These are phyloP conservation scores for Cystoderma amianthinum DNA, from an alignment of 768 basidiomycete genomes.

Conservation along the genomic window DNA sequence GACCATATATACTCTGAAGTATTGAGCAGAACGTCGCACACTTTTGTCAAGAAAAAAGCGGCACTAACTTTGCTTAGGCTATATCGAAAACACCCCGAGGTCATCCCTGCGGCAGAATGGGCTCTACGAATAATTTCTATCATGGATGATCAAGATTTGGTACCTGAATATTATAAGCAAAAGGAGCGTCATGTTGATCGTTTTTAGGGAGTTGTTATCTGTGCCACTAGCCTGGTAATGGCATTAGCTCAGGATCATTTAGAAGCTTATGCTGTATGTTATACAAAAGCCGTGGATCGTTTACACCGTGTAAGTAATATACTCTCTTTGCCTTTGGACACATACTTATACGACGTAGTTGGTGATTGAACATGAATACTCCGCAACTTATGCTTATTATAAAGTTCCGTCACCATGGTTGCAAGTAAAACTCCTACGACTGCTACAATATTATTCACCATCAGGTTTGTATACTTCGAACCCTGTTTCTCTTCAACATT, in stretches of 20 bases:
- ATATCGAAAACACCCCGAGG: constrained; percentile 93
- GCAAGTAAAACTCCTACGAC: constrained; percentile 88
- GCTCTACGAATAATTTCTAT: constrained; percentile 89
- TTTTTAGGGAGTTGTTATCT: constrained; percentile 84
- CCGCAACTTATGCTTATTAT: constrained; percentile 91
- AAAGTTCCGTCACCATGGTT: constrained; percentile 97
- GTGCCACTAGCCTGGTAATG: constrained; percentile 89
- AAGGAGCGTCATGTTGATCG: background rate
- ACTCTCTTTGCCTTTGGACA: background rate
- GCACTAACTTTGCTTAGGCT: constrained; percentile 88
- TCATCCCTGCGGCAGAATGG: constrained; percentile 93
- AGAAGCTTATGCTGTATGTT: constrained; percentile 87
- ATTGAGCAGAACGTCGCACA: constrained; percentile 74
- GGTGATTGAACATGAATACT: constrained; percentile 85
- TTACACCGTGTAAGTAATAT: constrained; percentile 60
- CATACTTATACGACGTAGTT: constrained; percentile 40
- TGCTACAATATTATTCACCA: constrained; percentile 94
- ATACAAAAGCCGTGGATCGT: constrained; percentile 90
- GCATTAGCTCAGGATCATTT: constrained; percentile 92
- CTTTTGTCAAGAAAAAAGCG: constrained; percentile 97
- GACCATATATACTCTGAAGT: constrained; percentile 7
- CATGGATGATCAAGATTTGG: constrained; percentile 91
- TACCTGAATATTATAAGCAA: constrained; percentile 19
- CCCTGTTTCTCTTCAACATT: constrained; percentile 3
- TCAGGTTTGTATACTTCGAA: constrained; percentile 51